Conservation (phyloP, 2,329 filamentous ascomycete species). For the Mycosphaerella sp. region DNA sequence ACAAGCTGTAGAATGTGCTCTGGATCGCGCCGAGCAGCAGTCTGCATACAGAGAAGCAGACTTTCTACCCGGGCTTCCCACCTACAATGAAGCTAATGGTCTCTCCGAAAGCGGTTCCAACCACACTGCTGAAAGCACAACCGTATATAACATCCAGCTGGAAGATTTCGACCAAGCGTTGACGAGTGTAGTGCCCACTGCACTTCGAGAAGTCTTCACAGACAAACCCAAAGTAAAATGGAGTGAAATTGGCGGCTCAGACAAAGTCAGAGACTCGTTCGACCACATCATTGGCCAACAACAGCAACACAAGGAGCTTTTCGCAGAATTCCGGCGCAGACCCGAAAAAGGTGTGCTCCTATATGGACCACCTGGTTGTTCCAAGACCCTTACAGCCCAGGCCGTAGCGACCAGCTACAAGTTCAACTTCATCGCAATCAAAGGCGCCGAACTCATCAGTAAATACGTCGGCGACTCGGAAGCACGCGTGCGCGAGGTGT, state of each 20-base stretch:
- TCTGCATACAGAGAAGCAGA: slow-evolving; percentile 2
- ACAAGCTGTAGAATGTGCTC: slow-evolving; percentile 43
- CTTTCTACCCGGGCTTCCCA: slow-evolving; percentile 13
- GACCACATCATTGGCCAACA: slow-evolving; percentile 48
- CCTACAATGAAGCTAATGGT: slow-evolving; percentile 11
- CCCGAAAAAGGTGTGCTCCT: slow-evolving; percentile 72
- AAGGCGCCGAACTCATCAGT: slow-evolving; percentile 86
- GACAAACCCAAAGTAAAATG: slow-evolving; percentile 81
- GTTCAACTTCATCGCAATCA: slow-evolving; percentile 90
- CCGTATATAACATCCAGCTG: not conserved
- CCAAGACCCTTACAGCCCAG: slow-evolving; percentile 87
- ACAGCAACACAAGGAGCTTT: not conserved
- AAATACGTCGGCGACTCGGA: slow-evolving; percentile 98
- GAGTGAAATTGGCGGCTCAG: slow-evolving; percentile 82
- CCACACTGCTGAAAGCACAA: not conserved
- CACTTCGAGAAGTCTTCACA: slow-evolving; percentile 83
- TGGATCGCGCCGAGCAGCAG: slow-evolving; percentile 32
- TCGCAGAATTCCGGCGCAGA: slow-evolving; percentile 47
- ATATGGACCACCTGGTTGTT: slow-evolving; percentile 89
- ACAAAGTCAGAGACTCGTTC: slow-evolving; percentile 60
- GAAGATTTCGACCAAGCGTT: slow-evolving; percentile 8
- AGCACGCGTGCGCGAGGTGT: slow-evolving; percentile 75
- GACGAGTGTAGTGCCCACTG: slow-evolving; percentile 61
- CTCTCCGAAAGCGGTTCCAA: not conserved
- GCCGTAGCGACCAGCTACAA: slow-evolving; percentile 85